Percentiles rank a stretch among this genome's conserved stretches.
phyloP scores from a whole-genome alignment of 2,329 filamentous ascomycete genomes.

The Cryphonectria naterciae region DNA sequence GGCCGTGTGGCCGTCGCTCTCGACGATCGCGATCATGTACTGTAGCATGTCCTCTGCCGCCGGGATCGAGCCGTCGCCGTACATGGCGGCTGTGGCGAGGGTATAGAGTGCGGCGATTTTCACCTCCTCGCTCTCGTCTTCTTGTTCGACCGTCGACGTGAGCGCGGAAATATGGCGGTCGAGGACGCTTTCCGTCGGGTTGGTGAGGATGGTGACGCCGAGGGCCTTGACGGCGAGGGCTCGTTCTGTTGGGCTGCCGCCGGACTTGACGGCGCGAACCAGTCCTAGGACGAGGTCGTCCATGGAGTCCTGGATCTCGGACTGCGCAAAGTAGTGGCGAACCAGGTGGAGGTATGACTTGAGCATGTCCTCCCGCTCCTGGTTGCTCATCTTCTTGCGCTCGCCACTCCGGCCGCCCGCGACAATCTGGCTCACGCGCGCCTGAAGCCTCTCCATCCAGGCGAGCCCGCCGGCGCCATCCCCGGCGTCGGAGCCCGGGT shows the following conservation, averaged over 20 bases:
- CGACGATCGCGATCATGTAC: conserved; percentile 75
- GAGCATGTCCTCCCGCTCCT: conserved; percentile 69
- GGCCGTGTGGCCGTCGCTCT: conserved; percentile 76
- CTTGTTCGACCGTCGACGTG: conserved; percentile 68
- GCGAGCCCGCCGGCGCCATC: conserved; percentile 45
- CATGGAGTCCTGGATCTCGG: conserved; percentile 62
- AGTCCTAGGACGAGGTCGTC: conserved; percentile 68
- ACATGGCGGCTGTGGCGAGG: conserved; percentile 72
- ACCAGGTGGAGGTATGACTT: conserved; percentile 66
- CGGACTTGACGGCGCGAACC: conserved; percentile 70
- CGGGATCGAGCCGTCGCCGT: conserved; percentile 72
- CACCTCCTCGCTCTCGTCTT: conserved; percentile 68
- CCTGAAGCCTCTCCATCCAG: conserved; percentile 66
- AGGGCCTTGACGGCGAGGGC: conserved; percentile 73
- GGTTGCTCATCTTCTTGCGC: conserved; percentile 76
- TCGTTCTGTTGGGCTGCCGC: conserved; percentile 70
- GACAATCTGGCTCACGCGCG: conserved; percentile 70
- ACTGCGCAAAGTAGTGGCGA: conserved; percentile 68
- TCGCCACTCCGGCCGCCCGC: conserved; percentile 43
- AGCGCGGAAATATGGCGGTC: conserved; percentile 62
- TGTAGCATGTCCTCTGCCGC: conserved; percentile 74
- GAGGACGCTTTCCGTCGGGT: conserved; percentile 67
- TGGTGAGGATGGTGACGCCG: conserved; percentile 70
- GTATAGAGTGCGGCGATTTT: conserved; percentile 76
- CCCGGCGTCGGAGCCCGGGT: conserved; percentile 61